Percentiles rank a stretch among this genome's conserved stretches.
Conservation (phyloP, 768 basidiomycete species). For the Amanita fuliginea region DNA sequence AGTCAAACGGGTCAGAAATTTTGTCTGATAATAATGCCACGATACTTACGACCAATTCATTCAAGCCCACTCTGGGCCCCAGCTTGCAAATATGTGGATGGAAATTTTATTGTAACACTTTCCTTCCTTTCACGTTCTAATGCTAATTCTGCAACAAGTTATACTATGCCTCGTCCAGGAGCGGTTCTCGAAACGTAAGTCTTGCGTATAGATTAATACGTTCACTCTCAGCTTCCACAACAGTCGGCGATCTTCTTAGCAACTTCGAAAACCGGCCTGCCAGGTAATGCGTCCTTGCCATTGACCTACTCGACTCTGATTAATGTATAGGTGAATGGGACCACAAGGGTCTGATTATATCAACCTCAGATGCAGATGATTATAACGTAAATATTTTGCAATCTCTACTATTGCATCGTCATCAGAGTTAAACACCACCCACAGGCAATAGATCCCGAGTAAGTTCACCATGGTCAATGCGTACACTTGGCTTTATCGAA, state of each 20-base stretch:
- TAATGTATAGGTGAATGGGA: conserved; percentile 25
- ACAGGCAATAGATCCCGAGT: conserved; percentile 47
- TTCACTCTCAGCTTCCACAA: too few relatives aligned
- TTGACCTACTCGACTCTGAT: background rate
- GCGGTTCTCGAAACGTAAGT: conserved; percentile 27
- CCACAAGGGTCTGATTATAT: conserved; percentile 36
- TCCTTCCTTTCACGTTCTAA: background rate
- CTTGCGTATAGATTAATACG: too few relatives aligned
- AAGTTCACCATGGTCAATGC: conserved; percentile 9
- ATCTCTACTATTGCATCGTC: background rate
- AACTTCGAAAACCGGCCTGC: background rate
- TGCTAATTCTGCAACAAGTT: conserved; percentile 28
- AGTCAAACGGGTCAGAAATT: conserved; percentile 17
- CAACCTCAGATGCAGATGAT: conserved; percentile 19
- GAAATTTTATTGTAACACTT: too few relatives aligned
- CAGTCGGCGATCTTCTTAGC: conserved; percentile 18
- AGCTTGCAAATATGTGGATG: too few relatives aligned
- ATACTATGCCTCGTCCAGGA: conserved; percentile 1
- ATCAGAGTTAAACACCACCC: background rate
- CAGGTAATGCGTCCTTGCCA: conserved; percentile 2
- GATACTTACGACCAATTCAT: too few relatives aligned
- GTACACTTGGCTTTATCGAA: too few relatives aligned
- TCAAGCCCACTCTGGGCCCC: too few relatives aligned
- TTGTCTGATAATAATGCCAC: conserved; percentile 15
- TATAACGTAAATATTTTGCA: conserved; percentile 28